These are phyloP conservation scores for Talaromyces thailandensis DNA, from an alignment of 495 filamentous ascomycete species.

Conservation along the genomic window DNA sequence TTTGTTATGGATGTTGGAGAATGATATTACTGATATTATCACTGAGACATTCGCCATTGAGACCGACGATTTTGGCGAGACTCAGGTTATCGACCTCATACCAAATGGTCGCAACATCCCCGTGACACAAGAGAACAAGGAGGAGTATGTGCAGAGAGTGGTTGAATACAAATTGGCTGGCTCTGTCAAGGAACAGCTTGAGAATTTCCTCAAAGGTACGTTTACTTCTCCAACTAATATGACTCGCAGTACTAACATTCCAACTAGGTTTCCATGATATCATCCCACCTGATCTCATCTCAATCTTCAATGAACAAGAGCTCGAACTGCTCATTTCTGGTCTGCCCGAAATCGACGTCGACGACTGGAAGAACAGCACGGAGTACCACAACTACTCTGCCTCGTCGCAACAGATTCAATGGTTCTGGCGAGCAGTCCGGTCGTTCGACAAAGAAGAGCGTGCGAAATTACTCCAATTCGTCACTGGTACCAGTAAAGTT, in stretches of 20 bases:
- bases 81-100: conserved; percentile 76
- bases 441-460: conserved; percentile 99
- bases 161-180: conserved; percentile 89
- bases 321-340: conserved; percentile 95
- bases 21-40: conserved; percentile 98
- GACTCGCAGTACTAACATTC: conserved; percentile 13
- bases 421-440: conserved; percentile 98
- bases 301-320: conserved; percentile 98
- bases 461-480: conserved; percentile 95
- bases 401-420: conserved; percentile 93
- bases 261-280: conserved; percentile 88
- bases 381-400: conserved; percentile 98
- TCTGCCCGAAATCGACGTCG: conserved; percentile 91
- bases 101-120: conserved; percentile 82
- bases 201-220: conserved; percentile 87
- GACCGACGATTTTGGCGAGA: conserved; percentile 85
- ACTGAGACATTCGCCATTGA: conserved; percentile 95
- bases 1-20: conserved; percentile 96
- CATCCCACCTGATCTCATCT: conserved; percentile 85
- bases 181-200: conserved; percentile 88
- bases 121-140: conserved; percentile 97
- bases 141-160: conserved; percentile 87
- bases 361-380: conserved; percentile 98
- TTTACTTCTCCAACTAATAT: conserved; percentile 2
- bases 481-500: conserved; percentile 97